These are phyloP conservation scores for Collybiopsis confluens DNA, from an alignment of 768 basidiomycete species.

Conservation along the genomic window DNA sequence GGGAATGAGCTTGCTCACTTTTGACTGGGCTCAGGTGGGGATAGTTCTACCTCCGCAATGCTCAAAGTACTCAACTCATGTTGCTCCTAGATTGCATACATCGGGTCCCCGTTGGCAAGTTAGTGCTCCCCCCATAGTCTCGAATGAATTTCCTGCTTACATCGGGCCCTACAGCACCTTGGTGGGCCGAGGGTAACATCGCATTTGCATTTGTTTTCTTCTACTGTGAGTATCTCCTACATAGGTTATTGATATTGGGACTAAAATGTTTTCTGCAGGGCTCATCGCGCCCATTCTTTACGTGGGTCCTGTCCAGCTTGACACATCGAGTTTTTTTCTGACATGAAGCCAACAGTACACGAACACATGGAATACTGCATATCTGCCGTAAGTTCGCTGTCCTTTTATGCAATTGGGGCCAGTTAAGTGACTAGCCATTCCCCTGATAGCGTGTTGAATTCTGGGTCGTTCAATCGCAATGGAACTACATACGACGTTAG, in stretches of 20 bases:
- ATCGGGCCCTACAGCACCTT: slow-evolving; percentile 41
- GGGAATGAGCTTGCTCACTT: slow-evolving; percentile 73
- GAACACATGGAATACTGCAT: slow-evolving; percentile 56
- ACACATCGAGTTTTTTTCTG: background rate
- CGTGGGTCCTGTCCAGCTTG: slow-evolving; percentile 19
- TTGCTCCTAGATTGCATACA: slow-evolving; percentile 48
- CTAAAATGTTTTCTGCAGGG: slow-evolving; percentile 24
- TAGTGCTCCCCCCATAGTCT: too few species aligned
- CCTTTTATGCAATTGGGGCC: background rate
- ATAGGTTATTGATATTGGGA: too few species aligned
- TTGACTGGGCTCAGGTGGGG: slow-evolving; percentile 74
- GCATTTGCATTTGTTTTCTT: slow-evolving; percentile 59
- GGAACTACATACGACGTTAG: slow-evolving; percentile 55
- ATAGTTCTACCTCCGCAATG: slow-evolving; percentile 21
- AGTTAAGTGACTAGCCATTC: background rate
- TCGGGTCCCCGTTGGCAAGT: slow-evolving; percentile 63
- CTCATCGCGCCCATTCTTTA: slow-evolving; percentile 30
- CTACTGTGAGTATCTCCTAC: slow-evolving; percentile 47
- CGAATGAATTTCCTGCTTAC: too few species aligned
- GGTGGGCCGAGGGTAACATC: slow-evolving; percentile 80
- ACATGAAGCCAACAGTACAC: slow-evolving; percentile 38
- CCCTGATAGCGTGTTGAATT: slow-evolving; percentile 1
- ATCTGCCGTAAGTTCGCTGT: slow-evolving; percentile 43
- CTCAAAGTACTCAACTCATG: background rate
- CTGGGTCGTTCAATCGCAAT: slow-evolving; percentile 61